Conservation (phyloP, 225 moss, liverwort and hornwort species). For the Sphagnum tenellum region DNA sequence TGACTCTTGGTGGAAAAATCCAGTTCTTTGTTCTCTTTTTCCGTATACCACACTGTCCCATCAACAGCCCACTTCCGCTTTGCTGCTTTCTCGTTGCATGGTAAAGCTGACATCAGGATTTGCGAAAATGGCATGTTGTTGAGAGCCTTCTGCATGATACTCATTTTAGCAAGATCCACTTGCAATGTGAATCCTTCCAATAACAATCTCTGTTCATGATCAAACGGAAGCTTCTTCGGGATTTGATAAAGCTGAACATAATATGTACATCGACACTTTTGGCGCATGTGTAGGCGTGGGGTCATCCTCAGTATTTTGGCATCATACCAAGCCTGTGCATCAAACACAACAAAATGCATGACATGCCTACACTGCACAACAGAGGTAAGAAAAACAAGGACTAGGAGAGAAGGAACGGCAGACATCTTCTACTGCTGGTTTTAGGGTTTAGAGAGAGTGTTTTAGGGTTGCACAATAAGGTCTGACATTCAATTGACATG, state of each 20-base stretch:
- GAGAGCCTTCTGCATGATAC: constrained; percentile 33
- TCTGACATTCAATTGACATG: constrained; percentile 6
- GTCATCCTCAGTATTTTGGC: constrained; percentile 24
- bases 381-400: too few relatives aligned
- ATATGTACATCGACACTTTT: constrained; percentile 35
- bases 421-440: not conserved
- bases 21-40: constrained; percentile 14
- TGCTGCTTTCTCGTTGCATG: constrained; percentile 6
- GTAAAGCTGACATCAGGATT: constrained; percentile 29
- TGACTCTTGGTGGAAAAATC: constrained; percentile 39
- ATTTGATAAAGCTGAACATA: constrained; percentile 27
- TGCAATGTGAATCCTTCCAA: constrained; percentile 2
- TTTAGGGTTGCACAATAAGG: constrained; percentile 2
- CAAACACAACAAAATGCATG: not conserved
- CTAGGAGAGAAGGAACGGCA: too few relatives aligned
- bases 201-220: constrained; percentile 10
- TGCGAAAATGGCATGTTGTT: constrained; percentile 16
- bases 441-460: too few relatives aligned
- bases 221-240: constrained; percentile 20
- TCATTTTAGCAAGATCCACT: constrained; percentile 23
- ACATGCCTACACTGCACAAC: not conserved
- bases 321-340: constrained; percentile 51
- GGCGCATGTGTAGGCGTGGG: constrained; percentile 15
- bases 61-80: constrained; percentile 32
- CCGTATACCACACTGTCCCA: constrained; percentile 29